Conservation (phyloP, 2,329 filamentous ascomycete genomes). For the Scytalidium sp. region DNA sequence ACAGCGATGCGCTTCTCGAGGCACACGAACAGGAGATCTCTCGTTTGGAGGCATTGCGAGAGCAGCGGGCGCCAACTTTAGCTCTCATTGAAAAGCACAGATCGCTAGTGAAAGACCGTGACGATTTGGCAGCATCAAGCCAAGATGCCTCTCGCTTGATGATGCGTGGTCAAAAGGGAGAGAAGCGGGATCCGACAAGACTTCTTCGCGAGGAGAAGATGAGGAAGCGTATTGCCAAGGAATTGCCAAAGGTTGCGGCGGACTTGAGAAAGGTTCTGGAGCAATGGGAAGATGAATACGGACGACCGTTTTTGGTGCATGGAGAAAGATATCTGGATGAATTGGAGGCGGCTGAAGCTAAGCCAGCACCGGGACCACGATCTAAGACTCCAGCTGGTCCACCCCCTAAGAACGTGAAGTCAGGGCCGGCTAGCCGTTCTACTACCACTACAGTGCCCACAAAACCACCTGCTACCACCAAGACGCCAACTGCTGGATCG, state of each 20-base stretch:
- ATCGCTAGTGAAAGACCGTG: conserved; percentile 77
- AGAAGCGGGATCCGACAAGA: conserved; percentile 91
- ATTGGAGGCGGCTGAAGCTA: conserved; percentile 62
- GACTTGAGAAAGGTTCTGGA: conserved; percentile 83
- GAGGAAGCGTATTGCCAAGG: conserved; percentile 95
- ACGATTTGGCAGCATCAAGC: conserved; percentile 84
- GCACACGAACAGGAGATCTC: conserved; percentile 91
- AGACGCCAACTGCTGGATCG: conserved; percentile 50
- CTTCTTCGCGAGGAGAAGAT: conserved; percentile 96
- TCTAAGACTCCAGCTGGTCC: conserved; percentile 73
- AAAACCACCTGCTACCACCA: conserved; percentile 31
- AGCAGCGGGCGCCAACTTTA: conserved; percentile 83
- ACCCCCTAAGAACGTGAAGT: conserved; percentile 32
- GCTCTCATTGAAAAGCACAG: conserved; percentile 81
- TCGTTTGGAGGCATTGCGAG: conserved; percentile 75
- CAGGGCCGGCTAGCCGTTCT: conserved; percentile 20
- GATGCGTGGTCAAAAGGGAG: conserved; percentile 86
- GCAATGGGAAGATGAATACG: conserved; percentile 90
- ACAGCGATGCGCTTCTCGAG: conserved; percentile 90
- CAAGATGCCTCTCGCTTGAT: conserved; percentile 94
- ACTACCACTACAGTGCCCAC: conserved; percentile 18
- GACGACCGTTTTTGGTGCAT: conserved; percentile 87
- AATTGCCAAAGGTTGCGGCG: conserved; percentile 84
- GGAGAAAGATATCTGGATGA: conserved; percentile 88
- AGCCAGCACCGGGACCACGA: conserved; percentile 57